phyloP scores from a whole-genome alignment of 2,329 filamentous ascomycete genomes.

The Penicillium sp. region DNA sequence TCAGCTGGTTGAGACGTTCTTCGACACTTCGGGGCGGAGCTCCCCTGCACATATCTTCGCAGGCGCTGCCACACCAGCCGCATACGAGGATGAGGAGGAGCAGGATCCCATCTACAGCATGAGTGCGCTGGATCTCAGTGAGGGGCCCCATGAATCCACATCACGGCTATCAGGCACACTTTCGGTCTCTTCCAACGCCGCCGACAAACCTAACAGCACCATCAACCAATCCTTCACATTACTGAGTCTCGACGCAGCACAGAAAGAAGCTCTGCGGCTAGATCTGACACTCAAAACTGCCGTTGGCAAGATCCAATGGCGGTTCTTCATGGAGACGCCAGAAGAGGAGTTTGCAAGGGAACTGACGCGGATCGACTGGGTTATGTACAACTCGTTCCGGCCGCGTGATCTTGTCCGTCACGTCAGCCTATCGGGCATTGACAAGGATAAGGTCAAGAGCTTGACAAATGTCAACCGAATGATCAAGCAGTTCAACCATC shows the following conservation, averaged over 20 bases:
- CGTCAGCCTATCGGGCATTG: slow-evolving; percentile 67
- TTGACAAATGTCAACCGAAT: slow-evolving; percentile 89
- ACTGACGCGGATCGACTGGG: slow-evolving; percentile 94
- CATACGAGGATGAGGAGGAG: slow-evolving; percentile 31
- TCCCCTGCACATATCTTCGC: slow-evolving; percentile 38
- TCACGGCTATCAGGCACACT: slow-evolving; percentile 41
- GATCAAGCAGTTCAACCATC: slow-evolving; percentile 88
- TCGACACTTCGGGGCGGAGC: slow-evolving; percentile 43
- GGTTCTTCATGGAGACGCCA: slow-evolving; percentile 81
- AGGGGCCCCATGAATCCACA: slow-evolving; percentile 39
- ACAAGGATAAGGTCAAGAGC: slow-evolving; percentile 62
- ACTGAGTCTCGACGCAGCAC: slow-evolving; percentile 66
- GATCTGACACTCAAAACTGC: slow-evolving; percentile 68
- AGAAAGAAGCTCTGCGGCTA: slow-evolving; percentile 72
- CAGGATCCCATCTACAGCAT: slow-evolving; percentile 42
- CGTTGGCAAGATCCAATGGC: slow-evolving; percentile 84
- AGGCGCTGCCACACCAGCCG: slow-evolving; percentile 17
- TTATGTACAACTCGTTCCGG: slow-evolving; percentile 94
- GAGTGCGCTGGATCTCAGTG: slow-evolving; percentile 42
- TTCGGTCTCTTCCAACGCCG: slow-evolving; percentile 41
- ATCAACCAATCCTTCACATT: slow-evolving; percentile 46
- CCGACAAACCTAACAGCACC: slow-evolving; percentile 41
- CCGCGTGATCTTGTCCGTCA: slow-evolving; percentile 91
- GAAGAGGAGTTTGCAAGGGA: slow-evolving; percentile 87
- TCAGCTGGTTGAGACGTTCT: slow-evolving; percentile 44